Percentiles rank a stretch among this genome's conserved stretches.
Conservation (phyloP, 2,329 filamentous ascomycete species). For the Ceratocystiopsis brevicomis region DNA sequence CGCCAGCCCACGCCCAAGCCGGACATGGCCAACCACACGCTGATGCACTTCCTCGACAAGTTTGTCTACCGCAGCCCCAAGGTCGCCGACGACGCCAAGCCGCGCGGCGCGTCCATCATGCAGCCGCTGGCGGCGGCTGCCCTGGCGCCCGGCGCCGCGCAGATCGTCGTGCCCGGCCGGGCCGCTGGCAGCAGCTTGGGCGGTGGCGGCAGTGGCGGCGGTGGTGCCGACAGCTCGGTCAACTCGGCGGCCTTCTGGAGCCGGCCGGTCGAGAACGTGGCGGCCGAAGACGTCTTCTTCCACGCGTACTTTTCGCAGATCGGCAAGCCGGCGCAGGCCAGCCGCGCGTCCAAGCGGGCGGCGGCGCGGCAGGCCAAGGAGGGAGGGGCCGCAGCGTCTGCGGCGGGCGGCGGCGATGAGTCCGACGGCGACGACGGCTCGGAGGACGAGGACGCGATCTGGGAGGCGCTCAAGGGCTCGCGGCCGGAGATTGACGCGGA, state of each 20-base stretch:
- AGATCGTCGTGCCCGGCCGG: constrained; percentile 36
- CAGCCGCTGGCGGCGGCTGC: constrained; percentile 52
- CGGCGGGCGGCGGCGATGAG: constrained; percentile 28
- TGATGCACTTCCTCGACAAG: constrained; percentile 91
- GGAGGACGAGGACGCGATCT: constrained; percentile 21
- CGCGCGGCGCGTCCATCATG: constrained; percentile 84
- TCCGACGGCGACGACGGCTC: constrained; percentile 34
- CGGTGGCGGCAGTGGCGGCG: constrained; percentile 20
- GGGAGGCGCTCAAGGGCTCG: constrained; percentile 18
- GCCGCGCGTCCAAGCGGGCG: constrained; percentile 28
- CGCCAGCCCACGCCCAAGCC: constrained; percentile 65
- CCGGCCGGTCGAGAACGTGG: constrained; percentile 71
- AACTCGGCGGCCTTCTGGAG: constrained; percentile 86
- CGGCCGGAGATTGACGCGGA: constrained; percentile 24
- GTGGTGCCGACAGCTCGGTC: constrained; percentile 25
- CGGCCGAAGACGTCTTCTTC: constrained; percentile 91
- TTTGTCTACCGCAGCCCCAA: constrained; percentile 97
- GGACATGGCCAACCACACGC: constrained; percentile 71
- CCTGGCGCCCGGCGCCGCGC: constrained; percentile 22
- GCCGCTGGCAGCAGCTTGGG: constrained; percentile 10
- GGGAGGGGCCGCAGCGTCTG: constrained; percentile 52
- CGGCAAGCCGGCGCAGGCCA: constrained; percentile 39
- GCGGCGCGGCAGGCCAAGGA: constrained; percentile 16
- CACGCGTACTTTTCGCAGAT: constrained; percentile 82
- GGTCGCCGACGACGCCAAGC: constrained; percentile 19